A percentile compares a stretch with the other conserved stretches of the same genome.
Conservation (phyloP, 352 stramenopile species). For the Blastocystis sp. region DNA sequence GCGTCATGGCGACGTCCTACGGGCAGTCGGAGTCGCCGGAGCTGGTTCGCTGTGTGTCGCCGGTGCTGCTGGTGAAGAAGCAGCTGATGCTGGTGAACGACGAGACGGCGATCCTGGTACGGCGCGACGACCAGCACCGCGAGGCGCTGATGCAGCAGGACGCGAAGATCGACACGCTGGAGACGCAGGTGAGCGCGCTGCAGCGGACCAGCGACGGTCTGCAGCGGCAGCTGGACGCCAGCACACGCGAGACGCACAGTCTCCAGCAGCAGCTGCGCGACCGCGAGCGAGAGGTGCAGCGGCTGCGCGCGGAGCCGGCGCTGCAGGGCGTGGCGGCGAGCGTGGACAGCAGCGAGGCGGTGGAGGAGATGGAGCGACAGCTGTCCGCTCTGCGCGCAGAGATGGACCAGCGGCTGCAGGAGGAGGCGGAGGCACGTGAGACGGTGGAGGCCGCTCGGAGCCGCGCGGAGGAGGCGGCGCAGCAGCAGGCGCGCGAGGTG, state of each 20-base stretch:
- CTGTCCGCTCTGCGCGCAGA: not conserved
- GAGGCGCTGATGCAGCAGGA: constrained; percentile 34
- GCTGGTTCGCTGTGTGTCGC: constrained; percentile 5
- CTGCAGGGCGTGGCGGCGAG: not conserved
- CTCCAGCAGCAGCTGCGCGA: constrained; percentile 3
- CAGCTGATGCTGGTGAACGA: constrained; percentile 48
- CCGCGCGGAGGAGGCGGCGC: not conserved
- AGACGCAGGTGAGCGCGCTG: not conserved
- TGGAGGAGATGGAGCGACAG: not conserved
- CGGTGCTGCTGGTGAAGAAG: constrained; percentile 33
- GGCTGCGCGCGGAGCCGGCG: not conserved
- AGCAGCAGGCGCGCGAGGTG: not conserved
- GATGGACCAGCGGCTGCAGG: not conserved
- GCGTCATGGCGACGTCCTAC: not conserved
- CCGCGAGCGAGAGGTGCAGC: not conserved
- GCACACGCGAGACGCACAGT: not conserved
- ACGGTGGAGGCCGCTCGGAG: not conserved
- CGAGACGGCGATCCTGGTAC: not conserved
- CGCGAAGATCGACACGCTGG: not conserved
- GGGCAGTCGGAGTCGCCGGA: not conserved
- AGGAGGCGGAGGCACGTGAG: not conserved
- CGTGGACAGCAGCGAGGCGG: not conserved
- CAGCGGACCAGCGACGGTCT: not conserved
- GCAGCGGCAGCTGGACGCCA: not conserved
- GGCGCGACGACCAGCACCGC: constrained; percentile 44